phyloP scores from a whole-genome alignment of 2,329 filamentous ascomycete genomes.

The Ophiocordyceps camponoti-rufipedis region DNA sequence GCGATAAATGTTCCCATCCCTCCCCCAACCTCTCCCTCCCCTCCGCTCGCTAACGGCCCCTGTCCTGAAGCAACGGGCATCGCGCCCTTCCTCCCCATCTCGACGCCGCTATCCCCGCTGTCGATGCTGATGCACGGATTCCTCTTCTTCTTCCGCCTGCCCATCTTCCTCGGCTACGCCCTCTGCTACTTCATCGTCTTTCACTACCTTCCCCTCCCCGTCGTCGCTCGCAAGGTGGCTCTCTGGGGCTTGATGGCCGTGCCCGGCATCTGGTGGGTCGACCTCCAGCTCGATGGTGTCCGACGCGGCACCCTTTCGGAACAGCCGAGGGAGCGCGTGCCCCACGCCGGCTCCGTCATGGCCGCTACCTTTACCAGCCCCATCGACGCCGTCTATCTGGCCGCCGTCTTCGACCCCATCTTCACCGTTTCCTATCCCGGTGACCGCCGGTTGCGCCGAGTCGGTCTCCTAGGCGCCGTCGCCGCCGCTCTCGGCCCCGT shows the following conservation, averaged over 20 bases:
- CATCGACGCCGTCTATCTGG: slow-evolving; percentile 82
- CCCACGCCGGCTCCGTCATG: slow-evolving; percentile 64
- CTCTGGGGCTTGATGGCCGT: slow-evolving; percentile 78
- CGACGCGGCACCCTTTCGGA: slow-evolving; percentile 74
- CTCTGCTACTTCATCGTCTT: slow-evolving; percentile 62
- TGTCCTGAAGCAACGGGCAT: slow-evolving; percentile 63
- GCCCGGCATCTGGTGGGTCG: slow-evolving; percentile 94
- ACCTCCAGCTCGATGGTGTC: slow-evolving; percentile 94
- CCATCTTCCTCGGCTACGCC: slow-evolving; percentile 52
- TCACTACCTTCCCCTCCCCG: slow-evolving; percentile 56
- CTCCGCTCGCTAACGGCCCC: not conserved
- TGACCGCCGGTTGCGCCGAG: slow-evolving; percentile 52
- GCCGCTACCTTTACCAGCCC: slow-evolving; percentile 84
- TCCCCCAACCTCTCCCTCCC: slow-evolving; percentile 1
- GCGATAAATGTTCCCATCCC: slow-evolving; percentile 57
- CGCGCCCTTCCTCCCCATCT: slow-evolving; percentile 79
- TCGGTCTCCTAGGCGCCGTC: slow-evolving; percentile 63
- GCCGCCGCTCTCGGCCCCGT: slow-evolving; percentile 51
- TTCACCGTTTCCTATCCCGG: slow-evolving; percentile 75
- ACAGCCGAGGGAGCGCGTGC: slow-evolving; percentile 55
- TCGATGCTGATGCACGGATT: slow-evolving; percentile 47
- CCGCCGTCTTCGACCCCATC: slow-evolving; percentile 88
- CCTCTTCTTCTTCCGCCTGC: slow-evolving; percentile 66
- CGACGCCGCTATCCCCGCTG: slow-evolving; percentile 42
- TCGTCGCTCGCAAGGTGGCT: slow-evolving; percentile 55